A percentile compares a stretch with the other conserved stretches of the same genome.
Conservation (phyloP, 345 rosid species). For the Melastoma malabathricum region DNA sequence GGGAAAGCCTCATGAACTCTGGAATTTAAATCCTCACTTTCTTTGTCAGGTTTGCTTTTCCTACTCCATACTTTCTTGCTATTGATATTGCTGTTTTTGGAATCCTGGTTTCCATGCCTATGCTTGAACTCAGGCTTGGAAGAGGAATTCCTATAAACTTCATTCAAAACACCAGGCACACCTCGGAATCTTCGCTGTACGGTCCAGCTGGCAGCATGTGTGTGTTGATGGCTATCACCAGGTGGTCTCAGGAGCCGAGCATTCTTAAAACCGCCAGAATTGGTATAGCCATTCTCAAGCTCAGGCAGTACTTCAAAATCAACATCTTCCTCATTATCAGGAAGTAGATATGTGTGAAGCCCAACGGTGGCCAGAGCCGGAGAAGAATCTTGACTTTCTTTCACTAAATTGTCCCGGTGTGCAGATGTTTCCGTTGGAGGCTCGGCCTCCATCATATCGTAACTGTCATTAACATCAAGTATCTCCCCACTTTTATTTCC, state of each 20-base stretch:
- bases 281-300: slow-evolving; percentile 22
- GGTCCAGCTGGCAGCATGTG: slow-evolving; percentile 14
- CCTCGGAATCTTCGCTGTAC: slow-evolving; percentile 28
- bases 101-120: slow-evolving; percentile 47
- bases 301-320: slow-evolving; percentile 32
- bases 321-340: slow-evolving; percentile 20
- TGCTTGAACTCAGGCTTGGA: slow-evolving; percentile 34
- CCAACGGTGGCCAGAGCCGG: slow-evolving; percentile 15
- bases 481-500: slow-evolving; percentile 36
- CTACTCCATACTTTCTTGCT: slow-evolving; percentile 67
- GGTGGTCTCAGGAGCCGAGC: slow-evolving; percentile 14
- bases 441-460: slow-evolving; percentile 28
- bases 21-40: slow-evolving; percentile 17
- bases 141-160: slow-evolving; percentile 22
- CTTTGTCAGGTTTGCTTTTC: slow-evolving; percentile 38
- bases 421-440: slow-evolving; percentile 18
- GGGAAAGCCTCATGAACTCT: slow-evolving; percentile 25
- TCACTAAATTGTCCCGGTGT: slow-evolving; percentile 27
- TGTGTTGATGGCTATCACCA: slow-evolving; percentile 4
- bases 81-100: slow-evolving; percentile 17
- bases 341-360: slow-evolving; percentile 21
- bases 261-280: slow-evolving; percentile 17
- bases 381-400: slow-evolving; percentile 12
- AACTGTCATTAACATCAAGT: slow-evolving; percentile 22
- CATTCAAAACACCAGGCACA: slow-evolving; percentile 34